These are phyloP conservation scores for Aspergillus carbonarius DNA, from an alignment of 2,329 filamentous ascomycete species.

Conservation along the genomic window DNA sequence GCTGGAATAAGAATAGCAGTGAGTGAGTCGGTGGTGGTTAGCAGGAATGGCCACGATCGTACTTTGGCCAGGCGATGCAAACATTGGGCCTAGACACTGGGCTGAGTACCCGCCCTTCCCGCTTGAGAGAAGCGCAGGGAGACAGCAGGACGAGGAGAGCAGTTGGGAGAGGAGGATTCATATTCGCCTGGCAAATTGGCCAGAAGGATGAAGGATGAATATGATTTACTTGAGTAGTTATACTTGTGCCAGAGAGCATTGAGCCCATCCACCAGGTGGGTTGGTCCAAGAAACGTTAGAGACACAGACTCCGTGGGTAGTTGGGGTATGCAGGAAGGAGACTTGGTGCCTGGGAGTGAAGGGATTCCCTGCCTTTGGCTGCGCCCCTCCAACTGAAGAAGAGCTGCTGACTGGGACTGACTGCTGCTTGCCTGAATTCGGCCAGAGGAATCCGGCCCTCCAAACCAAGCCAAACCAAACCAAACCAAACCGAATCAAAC, in stretches of 20 bases:
- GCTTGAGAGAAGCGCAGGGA: not conserved
- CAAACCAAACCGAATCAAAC: too few species aligned
- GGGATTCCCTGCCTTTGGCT: constrained; percentile 19
- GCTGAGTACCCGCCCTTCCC: constrained; percentile 14
- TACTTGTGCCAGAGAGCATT: too few species aligned
- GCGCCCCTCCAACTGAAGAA: not conserved
- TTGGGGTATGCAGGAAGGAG: too few species aligned
- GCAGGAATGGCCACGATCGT: constrained; percentile 1
- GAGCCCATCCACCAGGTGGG: too few species aligned
- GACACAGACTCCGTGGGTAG: too few species aligned
- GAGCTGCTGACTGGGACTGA: not conserved
- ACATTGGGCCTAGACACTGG: constrained; percentile 13
- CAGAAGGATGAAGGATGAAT: too few species aligned
- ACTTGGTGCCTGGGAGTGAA: not conserved
- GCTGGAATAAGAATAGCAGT: constrained; percentile 1
- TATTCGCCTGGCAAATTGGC: too few species aligned
- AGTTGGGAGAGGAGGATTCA: not conserved
- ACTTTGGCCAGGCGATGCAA: constrained; percentile 6
- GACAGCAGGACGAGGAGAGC: not conserved
- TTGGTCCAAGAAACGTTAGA: too few species aligned
- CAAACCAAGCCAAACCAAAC: not conserved
- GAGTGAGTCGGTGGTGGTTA: not conserved
- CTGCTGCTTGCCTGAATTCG: constrained; percentile 3
- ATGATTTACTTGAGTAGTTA: too few species aligned
- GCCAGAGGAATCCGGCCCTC: constrained; percentile 3